Base-by-base conservation (phyloP, 2,329 filamentous ascomycete genomes). In the Arthrobotrys iridis region DNA sequence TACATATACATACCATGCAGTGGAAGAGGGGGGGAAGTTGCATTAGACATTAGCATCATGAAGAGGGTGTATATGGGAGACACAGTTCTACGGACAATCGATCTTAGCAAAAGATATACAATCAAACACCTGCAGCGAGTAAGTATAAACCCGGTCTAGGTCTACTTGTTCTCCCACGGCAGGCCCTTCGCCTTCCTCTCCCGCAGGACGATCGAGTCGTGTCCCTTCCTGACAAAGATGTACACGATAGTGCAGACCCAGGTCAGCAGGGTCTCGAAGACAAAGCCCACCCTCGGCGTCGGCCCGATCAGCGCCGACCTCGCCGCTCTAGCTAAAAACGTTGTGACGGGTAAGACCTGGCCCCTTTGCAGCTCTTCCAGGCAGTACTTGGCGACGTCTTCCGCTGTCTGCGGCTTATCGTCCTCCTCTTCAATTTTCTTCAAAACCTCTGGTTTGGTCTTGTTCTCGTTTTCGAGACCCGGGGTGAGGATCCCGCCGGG, bases 401-500 rank as follows among this genome's bases (percentile, higher is more conserved):
- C 80, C 79, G 15, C 57, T 4, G 57, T 48, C 82, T 96, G 91
- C 3, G 57, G 55, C 15, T 5, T 50, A 88, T 86, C 11, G 90
- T 99, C 95, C n/a, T 87, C 87, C 78, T 91, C 89, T 82, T 98
- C 95, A 48, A 98, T 83, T 60, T 90, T 85, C 78, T 88, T 86
- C 2, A 93, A 97, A 57, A 97, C 86, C 3, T 86, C 88, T 5
- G 93, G 94, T 83, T 98, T 98, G 26, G 87, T 87, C 79, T 84
- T 82, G 80, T 96, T 90, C 83, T 98, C 94, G 15, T 87, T 85
- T 74, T 90, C 89, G 59, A 90, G 87, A 0, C 93, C 93, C 0
- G 92, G 89, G 4, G 87, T 90, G 11, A 88, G 85, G 77, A 99
- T 98, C 1, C 91, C 92, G 62, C 91, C 94, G 0, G 95, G 95